Base-by-base conservation (phyloP, 345 rosid species). In the Salix caprea region DNA sequence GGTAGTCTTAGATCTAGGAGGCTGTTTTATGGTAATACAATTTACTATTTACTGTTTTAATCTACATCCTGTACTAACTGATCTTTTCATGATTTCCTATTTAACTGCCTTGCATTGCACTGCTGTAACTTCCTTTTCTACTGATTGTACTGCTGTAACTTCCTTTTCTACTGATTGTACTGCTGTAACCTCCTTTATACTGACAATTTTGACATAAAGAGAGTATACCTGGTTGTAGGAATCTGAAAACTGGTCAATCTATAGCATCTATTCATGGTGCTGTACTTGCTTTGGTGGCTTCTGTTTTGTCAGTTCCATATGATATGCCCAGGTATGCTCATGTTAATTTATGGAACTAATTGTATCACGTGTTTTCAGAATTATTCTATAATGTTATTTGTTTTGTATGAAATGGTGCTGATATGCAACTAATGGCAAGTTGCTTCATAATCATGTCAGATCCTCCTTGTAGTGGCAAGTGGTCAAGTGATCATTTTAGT, bases 261-360 rank as follows among this genome's bases (percentile, higher is more conserved):
- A 52, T 89, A 3, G 91, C 99, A 39, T 87, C 86, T 74, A 84
- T 89, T 74, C 99, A 93, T 79, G 99, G 99, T 18, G 93, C 96
- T 50, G 95, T 93, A 78, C 99, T 96, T 82, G 99, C 98, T 76
- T 86, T 96, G 85, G 94, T 87, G 26, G 99, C 99, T 84, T 90
- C 98, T 62, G 99, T 92, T 73, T 83, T 96, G 75, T 96, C 99
- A 72, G 96, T 92, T 74, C 97, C 99, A 71, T 96, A 96, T 83
- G 99, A 96, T 82, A 93, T 96, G 93, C 99, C 98, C 86, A 83
- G 99, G 99, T 96, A 26, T 71, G 89, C 81, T 71, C 69, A 40
- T 68, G n/a, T 75, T 68, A 67, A 71, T 32, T 19, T 61, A 71
- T 36, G 60, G 64, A 65, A 68, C 24, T 39, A 48, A 42, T 46